Evolutionary conservation across 176 grass and related monocot species (phyloP).

Genomic region (Alopecurus myosuroides): DNA sequence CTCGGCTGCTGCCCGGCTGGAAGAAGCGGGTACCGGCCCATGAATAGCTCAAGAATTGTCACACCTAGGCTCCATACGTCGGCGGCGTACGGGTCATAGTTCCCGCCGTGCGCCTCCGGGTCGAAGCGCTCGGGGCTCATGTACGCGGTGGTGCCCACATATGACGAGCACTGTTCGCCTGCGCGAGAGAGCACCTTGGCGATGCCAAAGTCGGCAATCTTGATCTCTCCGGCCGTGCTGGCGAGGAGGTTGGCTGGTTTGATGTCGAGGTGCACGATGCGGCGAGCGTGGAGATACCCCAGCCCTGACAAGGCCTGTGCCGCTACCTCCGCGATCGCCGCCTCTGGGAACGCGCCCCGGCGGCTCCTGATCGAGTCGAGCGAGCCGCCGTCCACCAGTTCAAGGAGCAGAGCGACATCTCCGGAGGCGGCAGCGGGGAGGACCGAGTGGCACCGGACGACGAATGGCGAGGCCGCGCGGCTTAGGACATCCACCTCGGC

Average conservation of each 20-base stretch:
- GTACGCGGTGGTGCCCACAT: constrained; percentile 42
- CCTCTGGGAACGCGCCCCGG: constrained; percentile 33
- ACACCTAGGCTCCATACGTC: constrained; percentile 51
- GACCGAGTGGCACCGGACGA: constrained; percentile 47
- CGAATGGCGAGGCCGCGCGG: constrained; percentile 30
- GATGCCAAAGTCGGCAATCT: constrained; percentile 59
- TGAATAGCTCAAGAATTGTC: constrained; percentile 39
- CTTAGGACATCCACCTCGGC: constrained; percentile 26
- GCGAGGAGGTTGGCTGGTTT: constrained; percentile 45
- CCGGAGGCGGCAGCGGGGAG: background rate
- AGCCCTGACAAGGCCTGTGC: constrained; percentile 39
- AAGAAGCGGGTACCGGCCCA: constrained; percentile 43
- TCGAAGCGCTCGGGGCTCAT: constrained; percentile 69
- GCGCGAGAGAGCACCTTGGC: constrained; percentile 32
- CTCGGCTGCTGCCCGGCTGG: constrained; percentile 38
- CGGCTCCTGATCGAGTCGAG: constrained; percentile 10
- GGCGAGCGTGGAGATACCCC: constrained; percentile 41
- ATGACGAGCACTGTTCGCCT: constrained; percentile 35
- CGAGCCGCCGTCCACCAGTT: constrained; percentile 44
- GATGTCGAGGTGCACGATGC: constrained; percentile 42
- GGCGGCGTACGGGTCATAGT: constrained; percentile 43
- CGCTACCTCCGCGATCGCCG: constrained; percentile 42
- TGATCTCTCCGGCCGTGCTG: constrained; percentile 24
- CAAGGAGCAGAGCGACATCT: constrained; percentile 41
- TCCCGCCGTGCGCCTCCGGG: constrained; percentile 36